phyloP scores from a whole-genome alignment of 2,329 filamentous ascomycete genomes.

The Exophiala lecanii-corni region DNA sequence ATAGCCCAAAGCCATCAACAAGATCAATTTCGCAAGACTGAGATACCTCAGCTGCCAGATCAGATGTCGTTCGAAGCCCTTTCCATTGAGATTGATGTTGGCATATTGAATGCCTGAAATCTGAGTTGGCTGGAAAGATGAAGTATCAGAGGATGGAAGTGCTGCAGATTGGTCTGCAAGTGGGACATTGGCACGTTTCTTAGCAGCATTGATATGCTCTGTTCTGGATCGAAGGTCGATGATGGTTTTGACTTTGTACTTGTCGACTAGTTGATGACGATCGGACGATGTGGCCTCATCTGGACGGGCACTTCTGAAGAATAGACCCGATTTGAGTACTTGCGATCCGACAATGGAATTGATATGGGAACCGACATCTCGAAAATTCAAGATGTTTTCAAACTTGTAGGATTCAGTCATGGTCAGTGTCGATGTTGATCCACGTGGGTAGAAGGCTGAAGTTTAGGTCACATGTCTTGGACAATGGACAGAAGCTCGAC shows the following conservation, averaged over 20 bases:
- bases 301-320: conserved; percentile 64
- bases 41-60: conserved; percentile 59
- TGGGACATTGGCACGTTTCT: conserved; percentile 52
- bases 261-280: conserved; percentile 52
- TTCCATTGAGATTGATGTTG: conserved; percentile 70
- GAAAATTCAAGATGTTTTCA: conserved; percentile 66
- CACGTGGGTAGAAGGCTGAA: too few species aligned
- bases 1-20: conserved; percentile 62
- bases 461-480: background rate
- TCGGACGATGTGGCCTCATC: conserved; percentile 70
- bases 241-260: conserved; percentile 64
- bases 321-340: conserved; percentile 55
- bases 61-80: conserved; percentile 63
- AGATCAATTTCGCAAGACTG: conserved; percentile 58
- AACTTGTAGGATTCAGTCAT: conserved; percentile 31
- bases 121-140: conserved; percentile 52
- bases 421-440: too few species aligned
- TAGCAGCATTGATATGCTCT: conserved; percentile 65
- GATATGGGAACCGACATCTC: conserved; percentile 59
- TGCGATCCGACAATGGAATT: conserved; percentile 43
- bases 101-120: conserved; percentile 62
- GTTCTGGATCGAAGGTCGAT: conserved; percentile 79
- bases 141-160: conserved; percentile 45
- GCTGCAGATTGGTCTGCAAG: conserved; percentile 35
- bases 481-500: background rate